Evolutionary conservation across 2,329 filamentous ascomycete genomes (phyloP), one percentile per base, ranked within the genome.

Genomic region (Cytospora leucostoma): DNA sequence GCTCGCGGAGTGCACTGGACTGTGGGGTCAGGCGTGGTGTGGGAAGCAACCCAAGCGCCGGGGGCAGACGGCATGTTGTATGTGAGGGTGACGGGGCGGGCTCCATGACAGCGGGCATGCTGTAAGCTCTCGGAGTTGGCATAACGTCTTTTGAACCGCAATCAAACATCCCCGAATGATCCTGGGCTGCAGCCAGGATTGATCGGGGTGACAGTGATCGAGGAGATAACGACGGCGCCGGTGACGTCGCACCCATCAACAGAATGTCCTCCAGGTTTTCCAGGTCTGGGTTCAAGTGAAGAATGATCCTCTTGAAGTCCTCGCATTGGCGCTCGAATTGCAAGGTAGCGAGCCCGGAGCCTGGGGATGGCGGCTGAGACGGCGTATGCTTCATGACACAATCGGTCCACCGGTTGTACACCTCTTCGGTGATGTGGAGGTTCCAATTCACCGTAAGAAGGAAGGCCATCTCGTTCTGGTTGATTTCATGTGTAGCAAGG

Each of bases 381-480:
- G 92, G 91, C 15, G 90, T 93, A 71, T 93, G 90, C 76, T 91
- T 91, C 68, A 97, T 80, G 59, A 98, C 91, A 67, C 97, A 89
- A 67, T 97, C 92, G 52, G 92, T 94, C 95, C 95, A 99, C 68
- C 91, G 88, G 74, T 95, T 90, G 78, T 97, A 98, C 11, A 91
- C 84, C 3, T 89, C 84, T 69, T 97, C 93, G 0, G 92, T 89
- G 67, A 99, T 94, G 75, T 99, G 95, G 35, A 99, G 85, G 71
- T 93, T 92, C 93, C 94, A 99, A 75, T 92, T 89, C 67, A 99
- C 92, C 53, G 93, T 91, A 66, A 89, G 80, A 54, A 99, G 84
- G 74, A 98, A 99, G 19, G 91, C 88, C 75, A 96, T 89, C 79
- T 99, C 95, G 75, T 98, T 98, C 73, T 93, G 90, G 77, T 98